Conservation (phyloP, 805 yeast species). For the Yamadazyma takamatsuzukensis region DNA sequence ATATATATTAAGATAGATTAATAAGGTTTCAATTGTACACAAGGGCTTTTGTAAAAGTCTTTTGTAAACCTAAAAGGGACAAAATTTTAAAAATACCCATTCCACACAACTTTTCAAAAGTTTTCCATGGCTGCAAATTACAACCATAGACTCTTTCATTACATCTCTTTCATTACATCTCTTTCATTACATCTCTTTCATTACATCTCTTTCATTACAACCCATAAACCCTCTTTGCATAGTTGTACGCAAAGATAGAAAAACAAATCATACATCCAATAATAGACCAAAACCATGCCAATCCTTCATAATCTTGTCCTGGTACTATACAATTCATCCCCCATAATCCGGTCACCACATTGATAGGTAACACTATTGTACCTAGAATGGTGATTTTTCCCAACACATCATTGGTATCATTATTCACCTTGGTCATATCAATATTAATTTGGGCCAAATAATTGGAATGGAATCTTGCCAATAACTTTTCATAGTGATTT, state of each 20-base stretch:
- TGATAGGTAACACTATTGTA: slow-evolving; percentile 92
- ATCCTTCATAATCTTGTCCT: slow-evolving; percentile 59
- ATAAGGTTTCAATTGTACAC: too few species aligned
- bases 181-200: too few species aligned
- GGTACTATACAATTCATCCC: slow-evolving; percentile 98
- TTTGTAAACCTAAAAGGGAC: too few species aligned
- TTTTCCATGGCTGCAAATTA: too few species aligned
- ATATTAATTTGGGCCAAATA: slow-evolving; percentile 95
- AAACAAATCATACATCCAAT: slow-evolving; percentile 31
- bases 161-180: too few species aligned
- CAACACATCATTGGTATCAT: slow-evolving; percentile 93
- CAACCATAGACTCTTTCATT: too few species aligned
- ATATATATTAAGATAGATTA: too few species aligned
- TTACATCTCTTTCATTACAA: slow-evolving; percentile 23
- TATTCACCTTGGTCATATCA: slow-evolving; percentile 95
- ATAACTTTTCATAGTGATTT: slow-evolving; percentile 89
- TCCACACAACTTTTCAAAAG: too few species aligned
- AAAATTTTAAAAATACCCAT: too few species aligned
- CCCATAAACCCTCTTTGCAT: slow-evolving; percentile 39
- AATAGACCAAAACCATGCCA: slow-evolving; percentile 41
- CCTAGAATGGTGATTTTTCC: slow-evolving; percentile 92
- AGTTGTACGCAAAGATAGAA: slow-evolving; percentile 35
- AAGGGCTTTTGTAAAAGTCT: too few species aligned
- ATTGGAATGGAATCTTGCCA: slow-evolving; percentile 94
- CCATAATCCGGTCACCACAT: slow-evolving; percentile 95